Base-by-base conservation (phyloP, 108 stramenopile genomes). In the Parmales sp. region DNA sequence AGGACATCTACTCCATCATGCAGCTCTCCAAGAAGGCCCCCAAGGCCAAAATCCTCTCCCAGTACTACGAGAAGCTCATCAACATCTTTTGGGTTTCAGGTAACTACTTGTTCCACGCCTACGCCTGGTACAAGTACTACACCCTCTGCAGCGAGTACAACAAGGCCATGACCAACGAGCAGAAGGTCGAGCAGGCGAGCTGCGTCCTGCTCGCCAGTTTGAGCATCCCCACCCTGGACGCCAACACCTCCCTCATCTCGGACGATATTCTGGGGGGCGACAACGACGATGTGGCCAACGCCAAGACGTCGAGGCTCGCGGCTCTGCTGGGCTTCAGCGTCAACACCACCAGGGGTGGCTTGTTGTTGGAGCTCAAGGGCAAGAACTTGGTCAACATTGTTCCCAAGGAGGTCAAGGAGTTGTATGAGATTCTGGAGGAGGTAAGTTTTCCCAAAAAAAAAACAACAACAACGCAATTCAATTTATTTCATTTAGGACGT, bases 31-130 rank as follows among this genome's bases (percentile, higher is more conserved):
- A 90, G 46, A 77, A 88, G 39, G 78, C 87, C n/a, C 93, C 95
- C 44, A 94, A 95, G 71, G 85, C 93, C 71, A 91, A 91, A 73
- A 82, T 94, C 60, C 90, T 96, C 92, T 96, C 95, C 2, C 82
- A 88, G 45, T 99, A 97, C 79, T 99, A 97, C 79, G 94, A 96
- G 69, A 92, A 95, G 66, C 86, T 99, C 64, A 95, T 89, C 22
- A 84, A 84, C 38, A 82, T 99, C 67, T 99, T 99, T 73, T 95
- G 95, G 95, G 95, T 97, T 1, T 82, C 87, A 31, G 94, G 95
- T 69, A 96, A 97, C 73, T 81, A 91, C 73, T 83, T 99, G 23
- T 99, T 97, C 79, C 96, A 99, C 69, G 95, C 98, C 49, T 97
- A 95, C 81, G 96, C 98, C 6, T 93, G 87, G 89, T 89, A 86